A percentile compares a stretch with the other conserved stretches of the same genome.
These are phyloP conservation scores for Yamadazyma akitaensis DNA, from an alignment of 805 yeast genomes.

Conservation along the genomic window DNA sequence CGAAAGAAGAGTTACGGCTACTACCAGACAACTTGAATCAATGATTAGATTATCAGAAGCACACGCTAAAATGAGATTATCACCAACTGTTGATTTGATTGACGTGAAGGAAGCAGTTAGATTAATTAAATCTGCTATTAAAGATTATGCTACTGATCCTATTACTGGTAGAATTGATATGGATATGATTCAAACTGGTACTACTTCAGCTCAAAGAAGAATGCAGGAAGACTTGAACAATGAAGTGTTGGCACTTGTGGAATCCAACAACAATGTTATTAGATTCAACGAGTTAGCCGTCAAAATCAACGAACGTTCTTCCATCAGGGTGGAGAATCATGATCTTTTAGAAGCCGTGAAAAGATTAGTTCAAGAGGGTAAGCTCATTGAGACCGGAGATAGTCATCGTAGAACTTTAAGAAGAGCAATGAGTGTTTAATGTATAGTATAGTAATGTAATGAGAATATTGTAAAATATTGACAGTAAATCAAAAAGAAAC, in stretches of 20 bases:
- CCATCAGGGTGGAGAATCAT: slow-evolving; percentile 61
- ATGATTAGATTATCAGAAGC: slow-evolving; percentile 95
- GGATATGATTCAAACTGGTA: slow-evolving; percentile 96
- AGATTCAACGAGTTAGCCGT: slow-evolving; percentile 57
- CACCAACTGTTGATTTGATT: slow-evolving; percentile 61
- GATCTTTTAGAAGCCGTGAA: slow-evolving; percentile 69
- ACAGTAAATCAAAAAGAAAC: not conserved
- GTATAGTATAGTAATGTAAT: not conserved
- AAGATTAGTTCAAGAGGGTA: slow-evolving; percentile 68
- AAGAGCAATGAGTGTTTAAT: slow-evolving; percentile 17
- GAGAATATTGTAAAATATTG: not conserved
- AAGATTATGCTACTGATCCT: slow-evolving; percentile 98
- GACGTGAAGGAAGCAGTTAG: slow-evolving; percentile 95
- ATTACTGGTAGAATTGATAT: slow-evolving; percentile 94
- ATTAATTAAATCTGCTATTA: slow-evolving; percentile 87
- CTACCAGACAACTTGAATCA: slow-evolving; percentile 94
- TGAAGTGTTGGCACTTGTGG: slow-evolving; percentile 55
- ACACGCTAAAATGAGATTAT: slow-evolving; percentile 92
- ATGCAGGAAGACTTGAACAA: slow-evolving; percentile 68
- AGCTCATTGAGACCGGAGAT: slow-evolving; percentile 66
- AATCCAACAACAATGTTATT: slow-evolving; percentile 47
- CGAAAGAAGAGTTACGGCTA: slow-evolving; percentile 93
- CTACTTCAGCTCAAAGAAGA: slow-evolving; percentile 80
- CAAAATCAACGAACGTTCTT: slow-evolving; percentile 62
- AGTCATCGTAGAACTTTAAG: slow-evolving; percentile 62